These are phyloP conservation scores for Acanthamoeba divionensis DNA, from an alignment of 208 protist genomes.

Conservation along the genomic window DNA sequence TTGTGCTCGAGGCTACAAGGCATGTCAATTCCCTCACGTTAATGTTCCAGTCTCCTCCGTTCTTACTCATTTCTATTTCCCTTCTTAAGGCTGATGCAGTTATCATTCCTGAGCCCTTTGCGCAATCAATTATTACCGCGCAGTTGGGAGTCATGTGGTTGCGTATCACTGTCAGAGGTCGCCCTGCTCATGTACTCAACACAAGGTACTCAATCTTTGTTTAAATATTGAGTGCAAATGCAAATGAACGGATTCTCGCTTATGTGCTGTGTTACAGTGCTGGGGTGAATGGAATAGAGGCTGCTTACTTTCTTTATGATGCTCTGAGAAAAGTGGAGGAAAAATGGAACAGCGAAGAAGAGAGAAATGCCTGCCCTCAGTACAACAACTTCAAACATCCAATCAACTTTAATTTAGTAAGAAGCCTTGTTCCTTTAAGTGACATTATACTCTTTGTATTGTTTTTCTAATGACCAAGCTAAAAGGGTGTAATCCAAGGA, in stretches of 20 bases:
- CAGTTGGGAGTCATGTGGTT: slow-evolving; percentile 70
- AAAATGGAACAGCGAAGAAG: slow-evolving; percentile 58
- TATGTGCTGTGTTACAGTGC: not conserved
- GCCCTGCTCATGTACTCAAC: slow-evolving; percentile 64
- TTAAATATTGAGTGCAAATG: not conserved
- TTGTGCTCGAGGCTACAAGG: slow-evolving; percentile 29
- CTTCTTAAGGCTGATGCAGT: slow-evolving; percentile 53
- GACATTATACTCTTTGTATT: not conserved
- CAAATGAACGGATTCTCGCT: not conserved
- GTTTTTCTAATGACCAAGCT: not conserved
- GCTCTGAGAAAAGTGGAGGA: slow-evolving; percentile 60
- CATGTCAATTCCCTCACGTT: not conserved
- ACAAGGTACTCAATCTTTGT: slow-evolving; percentile 5
- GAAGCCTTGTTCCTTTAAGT: too few species aligned
- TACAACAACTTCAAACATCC: slow-evolving; percentile 58
- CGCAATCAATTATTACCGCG: slow-evolving; percentile 59
- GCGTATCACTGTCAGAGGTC: slow-evolving; percentile 55
- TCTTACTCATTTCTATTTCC: not conserved
- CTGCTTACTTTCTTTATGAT: slow-evolving; percentile 57
- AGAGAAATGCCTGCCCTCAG: not conserved
- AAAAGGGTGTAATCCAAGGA: slow-evolving; percentile 62
- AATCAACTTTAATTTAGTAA: slow-evolving; percentile 69
- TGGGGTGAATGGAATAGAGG: slow-evolving; percentile 70
- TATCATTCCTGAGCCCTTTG: slow-evolving; percentile 71
- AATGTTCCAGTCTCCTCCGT: not conserved